phyloP scores from a whole-genome alignment of 345 rosid genomes.

The Eucalyptus marginata region DNA sequence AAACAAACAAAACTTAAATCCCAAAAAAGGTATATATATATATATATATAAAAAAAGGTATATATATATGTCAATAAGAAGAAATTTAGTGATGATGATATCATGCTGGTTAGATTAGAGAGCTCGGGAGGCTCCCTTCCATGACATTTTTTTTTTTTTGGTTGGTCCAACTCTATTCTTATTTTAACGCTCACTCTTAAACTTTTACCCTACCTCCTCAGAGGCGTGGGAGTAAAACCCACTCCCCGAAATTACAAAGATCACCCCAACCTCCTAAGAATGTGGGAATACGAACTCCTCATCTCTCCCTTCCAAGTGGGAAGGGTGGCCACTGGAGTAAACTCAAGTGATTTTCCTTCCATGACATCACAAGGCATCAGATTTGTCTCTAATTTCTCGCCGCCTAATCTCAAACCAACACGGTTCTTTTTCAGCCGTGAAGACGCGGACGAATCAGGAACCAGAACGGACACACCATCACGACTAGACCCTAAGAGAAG shows the following conservation, averaged over 20 bases:
- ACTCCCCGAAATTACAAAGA: no score
- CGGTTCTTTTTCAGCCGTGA: background rate
- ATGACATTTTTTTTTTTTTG: no score
- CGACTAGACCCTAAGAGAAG: no score
- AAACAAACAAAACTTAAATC: background rate
- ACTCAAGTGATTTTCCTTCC: background rate
- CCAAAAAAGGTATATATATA: background rate
- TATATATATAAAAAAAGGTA: background rate
- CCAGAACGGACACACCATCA: background rate
- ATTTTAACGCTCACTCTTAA: no score
- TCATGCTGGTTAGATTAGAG: background rate
- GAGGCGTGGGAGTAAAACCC: no score
- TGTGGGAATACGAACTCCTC: no score
- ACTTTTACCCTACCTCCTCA: no score
- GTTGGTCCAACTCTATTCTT: no score
- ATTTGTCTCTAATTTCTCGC: background rate
- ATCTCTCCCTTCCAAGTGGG: no score
- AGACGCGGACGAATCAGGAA: background rate
- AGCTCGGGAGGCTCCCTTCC: background rate
- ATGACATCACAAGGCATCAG: background rate
- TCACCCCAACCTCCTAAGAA: no score
- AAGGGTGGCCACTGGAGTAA: no score
- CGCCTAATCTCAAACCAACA: background rate
- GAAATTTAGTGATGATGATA: background rate
- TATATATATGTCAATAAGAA: background rate